A percentile compares a stretch with the other conserved stretches of the same genome.
Conservation (phyloP, 306 rosid species). For the Citrullus mucosospermus region DNA sequence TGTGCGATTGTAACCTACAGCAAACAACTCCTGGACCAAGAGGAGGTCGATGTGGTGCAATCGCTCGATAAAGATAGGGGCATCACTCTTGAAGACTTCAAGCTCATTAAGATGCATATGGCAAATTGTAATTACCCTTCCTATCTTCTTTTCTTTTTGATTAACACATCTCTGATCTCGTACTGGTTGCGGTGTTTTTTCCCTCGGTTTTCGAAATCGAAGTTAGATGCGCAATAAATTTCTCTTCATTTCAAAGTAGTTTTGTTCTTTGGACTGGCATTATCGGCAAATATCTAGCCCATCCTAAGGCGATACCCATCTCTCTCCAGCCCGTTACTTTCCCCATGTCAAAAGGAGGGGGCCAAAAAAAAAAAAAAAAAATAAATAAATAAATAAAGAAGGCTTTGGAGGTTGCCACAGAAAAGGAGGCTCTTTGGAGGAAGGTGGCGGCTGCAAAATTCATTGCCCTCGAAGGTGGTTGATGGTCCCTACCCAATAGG, state of each 20-base stretch:
- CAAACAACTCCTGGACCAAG: constrained; percentile 71
- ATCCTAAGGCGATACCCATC: neutral
- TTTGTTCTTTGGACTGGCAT: neutral
- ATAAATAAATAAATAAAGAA: too few relatives aligned
- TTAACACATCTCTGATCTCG: neutral
- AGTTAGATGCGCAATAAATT: neutral
- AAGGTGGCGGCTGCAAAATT: neutral
- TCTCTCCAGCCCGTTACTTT: neutral
- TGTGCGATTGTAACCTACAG: constrained; percentile 26
- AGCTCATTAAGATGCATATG: constrained; percentile 92
- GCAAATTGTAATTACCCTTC: constrained; percentile 44
- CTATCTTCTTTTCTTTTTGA: neutral
- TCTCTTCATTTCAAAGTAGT: neutral
- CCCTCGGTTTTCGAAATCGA: neutral
- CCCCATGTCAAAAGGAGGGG: neutral
- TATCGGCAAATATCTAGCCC: neutral
- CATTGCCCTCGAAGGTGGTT: too few relatives aligned
- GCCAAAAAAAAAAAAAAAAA: neutral
- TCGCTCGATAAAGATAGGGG: constrained; percentile 73
- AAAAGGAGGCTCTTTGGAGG: neutral
- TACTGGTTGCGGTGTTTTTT: neutral
- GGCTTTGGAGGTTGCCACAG: neutral
- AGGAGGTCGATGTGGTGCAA: constrained; percentile 78
- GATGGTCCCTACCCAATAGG: neutral
- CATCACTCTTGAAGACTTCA: constrained; percentile 78